Percentiles rank a stretch among this genome's conserved stretches.
Conservation (phyloP, 441 rosid genomes). For the Brassica balearica region DNA sequence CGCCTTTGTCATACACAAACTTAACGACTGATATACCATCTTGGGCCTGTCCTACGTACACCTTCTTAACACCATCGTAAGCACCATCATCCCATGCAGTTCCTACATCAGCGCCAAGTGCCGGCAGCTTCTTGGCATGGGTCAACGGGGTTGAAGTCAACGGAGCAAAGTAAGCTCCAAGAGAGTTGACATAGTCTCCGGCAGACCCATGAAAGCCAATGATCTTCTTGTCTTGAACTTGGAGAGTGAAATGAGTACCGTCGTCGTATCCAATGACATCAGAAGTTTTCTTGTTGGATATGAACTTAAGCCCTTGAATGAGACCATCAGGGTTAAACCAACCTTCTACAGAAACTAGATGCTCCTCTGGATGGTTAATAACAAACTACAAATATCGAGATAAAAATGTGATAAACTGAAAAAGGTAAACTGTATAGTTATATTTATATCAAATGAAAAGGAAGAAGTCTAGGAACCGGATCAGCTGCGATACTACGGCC, state of each 20-base stretch:
- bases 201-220: slow-evolving; percentile 39
- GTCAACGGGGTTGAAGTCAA: not conserved
- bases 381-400: slow-evolving; percentile 1
- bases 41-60: slow-evolving; percentile 40
- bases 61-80: slow-evolving; percentile 35
- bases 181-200: slow-evolving; percentile 13
- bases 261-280: slow-evolving; percentile 3
- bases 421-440: not conserved
- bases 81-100: slow-evolving; percentile 43
- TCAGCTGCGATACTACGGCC: slow-evolving; percentile 31
- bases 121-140: slow-evolving; percentile 1
- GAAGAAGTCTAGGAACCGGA: slow-evolving; percentile 10
- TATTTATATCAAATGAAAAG: not conserved
- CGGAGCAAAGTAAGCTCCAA: slow-evolving; percentile 42
- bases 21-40: slow-evolving; percentile 34
- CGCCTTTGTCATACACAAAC: slow-evolving; percentile 36
- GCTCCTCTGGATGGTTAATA: slow-evolving; percentile 7
- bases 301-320: slow-evolving; percentile 18
- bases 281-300: not conserved
- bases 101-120: slow-evolving; percentile 36
- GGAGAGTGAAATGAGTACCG: slow-evolving; percentile 10
- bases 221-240: slow-evolving; percentile 40
- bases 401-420: not conserved
- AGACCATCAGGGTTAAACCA: slow-evolving; percentile 26
- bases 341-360: slow-evolving; percentile 30